A percentile compares a stretch with the other conserved stretches of the same genome.
These are phyloP conservation scores for Aspergillus novoparasiticus DNA, from an alignment of 2,329 filamentous ascomycete species.

Conservation along the genomic window DNA sequence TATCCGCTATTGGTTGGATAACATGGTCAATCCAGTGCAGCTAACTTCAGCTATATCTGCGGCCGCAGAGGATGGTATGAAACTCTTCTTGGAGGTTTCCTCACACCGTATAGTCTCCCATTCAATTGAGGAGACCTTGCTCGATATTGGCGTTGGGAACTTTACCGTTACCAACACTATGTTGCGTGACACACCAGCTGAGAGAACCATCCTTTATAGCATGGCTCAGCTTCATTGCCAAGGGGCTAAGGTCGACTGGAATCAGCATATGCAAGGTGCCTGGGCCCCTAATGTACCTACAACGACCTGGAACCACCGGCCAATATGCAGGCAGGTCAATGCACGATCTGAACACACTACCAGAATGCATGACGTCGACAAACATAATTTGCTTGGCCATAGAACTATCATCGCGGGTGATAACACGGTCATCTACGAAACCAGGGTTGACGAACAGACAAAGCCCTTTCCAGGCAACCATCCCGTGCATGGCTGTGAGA, in stretches of 20 bases:
- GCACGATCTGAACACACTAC: constrained; percentile 9
- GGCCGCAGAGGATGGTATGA: constrained; percentile 41
- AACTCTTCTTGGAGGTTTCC: constrained; percentile 47
- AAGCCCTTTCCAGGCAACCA: constrained; percentile 48
- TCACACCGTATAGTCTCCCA: constrained; percentile 46
- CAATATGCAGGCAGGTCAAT: constrained; percentile 9
- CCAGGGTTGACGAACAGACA: constrained; percentile 37
- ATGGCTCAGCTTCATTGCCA: constrained; percentile 33
- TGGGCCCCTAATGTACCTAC: constrained; percentile 31
- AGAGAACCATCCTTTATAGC: constrained; percentile 29
- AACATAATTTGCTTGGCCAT: constrained; percentile 40
- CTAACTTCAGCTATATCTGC: constrained; percentile 40
- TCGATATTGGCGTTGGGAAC: constrained; percentile 35
- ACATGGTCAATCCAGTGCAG: constrained; percentile 38
- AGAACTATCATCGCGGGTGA: constrained; percentile 31
- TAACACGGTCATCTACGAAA: constrained; percentile 36
- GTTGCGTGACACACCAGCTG: constrained; percentile 28
- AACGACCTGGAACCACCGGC: constrained; percentile 25
- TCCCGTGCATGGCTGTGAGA: constrained; percentile 46
- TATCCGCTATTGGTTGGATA: constrained; percentile 39
- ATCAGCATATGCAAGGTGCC: constrained; percentile 19
- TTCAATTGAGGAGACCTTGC: constrained; percentile 45
- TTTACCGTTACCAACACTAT: constrained; percentile 36
- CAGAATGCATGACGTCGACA: constrained; percentile 34
- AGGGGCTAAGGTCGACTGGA: constrained; percentile 35